Conservation (phyloP, 2,329 filamentous ascomycete species). For the Escovopsis sp. region DNA sequence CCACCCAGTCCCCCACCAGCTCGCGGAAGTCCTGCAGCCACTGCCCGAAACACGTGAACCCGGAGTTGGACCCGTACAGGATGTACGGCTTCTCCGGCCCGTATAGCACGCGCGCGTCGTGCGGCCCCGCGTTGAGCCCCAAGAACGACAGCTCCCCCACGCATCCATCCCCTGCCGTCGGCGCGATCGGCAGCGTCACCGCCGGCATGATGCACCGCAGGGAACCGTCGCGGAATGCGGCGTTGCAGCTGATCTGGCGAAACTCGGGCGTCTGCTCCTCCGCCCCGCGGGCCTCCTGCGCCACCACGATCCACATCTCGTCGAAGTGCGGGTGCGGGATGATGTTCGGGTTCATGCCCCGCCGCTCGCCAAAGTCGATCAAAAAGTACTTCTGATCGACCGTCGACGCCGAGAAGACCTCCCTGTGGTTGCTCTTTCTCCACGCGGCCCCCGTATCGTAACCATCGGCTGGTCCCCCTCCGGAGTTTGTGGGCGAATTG, state of each 20-base stretch:
- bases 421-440: conserved; percentile 12
- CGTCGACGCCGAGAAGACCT: conserved; percentile 32
- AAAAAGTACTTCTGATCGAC: conserved; percentile 30
- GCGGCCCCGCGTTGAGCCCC: conserved; percentile 33
- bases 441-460: no score
- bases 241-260: conserved; percentile 33
- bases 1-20: conserved; percentile 29
- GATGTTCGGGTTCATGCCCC: conserved; percentile 39
- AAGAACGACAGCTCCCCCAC: conserved; percentile 26
- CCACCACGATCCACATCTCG: conserved; percentile 35
- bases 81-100: conserved; percentile 34
- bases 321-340: conserved; percentile 35
- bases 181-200: conserved; percentile 27
- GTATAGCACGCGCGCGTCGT: conserved; percentile 42
- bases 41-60: conserved; percentile 39
- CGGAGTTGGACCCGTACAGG: conserved; percentile 40
- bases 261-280: conserved; percentile 16
- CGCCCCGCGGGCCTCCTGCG: conserved; percentile 24
- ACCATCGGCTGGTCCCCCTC: no score
- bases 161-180: conserved; percentile 30
- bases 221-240: conserved; percentile 25
- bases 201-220: conserved; percentile 28
- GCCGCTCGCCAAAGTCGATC: conserved; percentile 27
- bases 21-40: conserved; percentile 38
- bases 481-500: no score